These are phyloP conservation scores for Albugo candida DNA, from an alignment of 352 stramenopile genomes.

Conservation along the genomic window DNA sequence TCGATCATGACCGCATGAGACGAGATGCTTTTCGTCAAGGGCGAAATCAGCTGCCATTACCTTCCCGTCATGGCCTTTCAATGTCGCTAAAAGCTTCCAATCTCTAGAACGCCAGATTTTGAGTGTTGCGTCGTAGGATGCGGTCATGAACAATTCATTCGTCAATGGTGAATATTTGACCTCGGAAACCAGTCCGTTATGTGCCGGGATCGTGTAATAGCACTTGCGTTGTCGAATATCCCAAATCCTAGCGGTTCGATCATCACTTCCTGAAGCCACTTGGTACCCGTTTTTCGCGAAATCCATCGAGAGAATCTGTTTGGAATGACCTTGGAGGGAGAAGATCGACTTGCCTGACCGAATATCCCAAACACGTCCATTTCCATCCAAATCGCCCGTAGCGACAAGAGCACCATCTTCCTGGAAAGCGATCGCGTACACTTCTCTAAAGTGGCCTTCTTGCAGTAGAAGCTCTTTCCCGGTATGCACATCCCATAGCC, in stretches of 20 bases:
- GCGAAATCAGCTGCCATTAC: conserved; percentile 87
- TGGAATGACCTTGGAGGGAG: conserved; percentile 84
- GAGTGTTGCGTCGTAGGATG: conserved; percentile 87
- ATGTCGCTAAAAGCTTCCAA: conserved; percentile 77
- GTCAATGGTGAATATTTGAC: conserved; percentile 67
- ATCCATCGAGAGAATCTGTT: conserved; percentile 86
- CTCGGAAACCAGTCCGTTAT: conserved; percentile 89
- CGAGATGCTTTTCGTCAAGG: conserved; percentile 72
- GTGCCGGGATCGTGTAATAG: conserved; percentile 85
- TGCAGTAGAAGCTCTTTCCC: conserved; percentile 85
- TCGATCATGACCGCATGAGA: conserved; percentile 79
- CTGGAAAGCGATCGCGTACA: conserved; percentile 93
- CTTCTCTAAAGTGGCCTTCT: conserved; percentile 90
- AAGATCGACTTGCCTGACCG: conserved; percentile 86
- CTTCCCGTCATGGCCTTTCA: conserved; percentile 89
- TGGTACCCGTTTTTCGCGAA: conserved; percentile 88
- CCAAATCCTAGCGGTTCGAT: conserved; percentile 93
- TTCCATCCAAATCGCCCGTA: conserved; percentile 88
- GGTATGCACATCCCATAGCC: conserved; percentile 93
- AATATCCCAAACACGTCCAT: conserved; percentile 92
- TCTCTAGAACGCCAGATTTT: conserved; percentile 90
- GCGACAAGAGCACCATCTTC: conserved; percentile 83
- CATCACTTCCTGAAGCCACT: conserved; percentile 87
- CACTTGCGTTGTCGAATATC: conserved; percentile 85
- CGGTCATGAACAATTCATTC: conserved; percentile 78